Base-by-base conservation (phyloP, 805 yeast species). In the Candida germanica region DNA sequence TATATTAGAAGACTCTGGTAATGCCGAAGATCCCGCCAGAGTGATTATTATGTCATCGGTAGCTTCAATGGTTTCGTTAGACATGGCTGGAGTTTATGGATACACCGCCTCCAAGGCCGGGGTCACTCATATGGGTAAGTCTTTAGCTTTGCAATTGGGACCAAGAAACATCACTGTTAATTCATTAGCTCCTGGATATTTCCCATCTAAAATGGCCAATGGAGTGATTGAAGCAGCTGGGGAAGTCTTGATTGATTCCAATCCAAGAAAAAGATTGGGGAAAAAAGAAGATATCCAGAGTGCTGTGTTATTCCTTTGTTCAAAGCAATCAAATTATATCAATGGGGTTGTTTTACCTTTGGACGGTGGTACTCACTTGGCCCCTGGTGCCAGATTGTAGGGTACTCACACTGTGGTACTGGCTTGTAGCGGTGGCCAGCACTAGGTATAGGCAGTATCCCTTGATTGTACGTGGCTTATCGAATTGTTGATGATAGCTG, bases 101-200 rank as follows among this genome's bases (percentile, higher is more conserved):
- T 83, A 83, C 57, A 51, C 72, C 29, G 83, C 88, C 12, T 80
- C 88, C 27, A 83, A 83, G 56, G 85, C 88, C 3, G 89, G 85
- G 28, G 79, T 83, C 4, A 72, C 78, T 39, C 89, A 83, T 53
- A 51, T 83, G 56, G 80, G 82, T 20, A 77, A 75, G 56, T 59
- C 69, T 39, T 68, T 83, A 47, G 84, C 89, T 2, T 56, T 73
- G 26, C 82, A 79, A 51, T 66, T 83, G 48, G 88, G 85, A 2
- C 82, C 80, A 5, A 61, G 68, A 29, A 75, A 82, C 59, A 74
- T 83, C 49, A 81, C 77, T 31, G 87, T 82, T 39, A 83, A 83
- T 59, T 64, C 77, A 9, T 56, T 83, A 44, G 87, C 87, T 5
- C 89, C 89, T 0, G 91, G 91, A 0, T 83, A 80, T 54, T 79